phyloP scores from a whole-genome alignment of 2,329 filamentous ascomycete species.

The Ceratocystiopsis minuta region DNA sequence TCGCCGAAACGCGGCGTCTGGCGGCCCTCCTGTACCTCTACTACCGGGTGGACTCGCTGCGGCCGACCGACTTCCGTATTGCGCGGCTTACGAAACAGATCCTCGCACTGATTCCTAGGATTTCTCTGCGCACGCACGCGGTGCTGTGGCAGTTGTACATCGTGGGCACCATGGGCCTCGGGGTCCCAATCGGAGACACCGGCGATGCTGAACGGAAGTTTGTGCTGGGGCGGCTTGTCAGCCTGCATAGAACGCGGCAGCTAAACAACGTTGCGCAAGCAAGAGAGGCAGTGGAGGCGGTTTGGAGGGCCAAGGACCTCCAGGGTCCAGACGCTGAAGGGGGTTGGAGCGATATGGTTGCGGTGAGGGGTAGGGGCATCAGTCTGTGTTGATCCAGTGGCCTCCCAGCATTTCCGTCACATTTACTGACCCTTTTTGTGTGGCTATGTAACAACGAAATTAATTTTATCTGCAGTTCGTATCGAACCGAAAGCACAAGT shows the following conservation, averaged over 20 bases:
- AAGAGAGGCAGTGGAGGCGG: constrained; percentile 13
- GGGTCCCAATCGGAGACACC: constrained; percentile 10
- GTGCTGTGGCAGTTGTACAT: constrained; percentile 13
- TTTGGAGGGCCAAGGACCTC: constrained; percentile 16
- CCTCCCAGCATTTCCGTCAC: no score
- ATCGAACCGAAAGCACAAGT: no score
- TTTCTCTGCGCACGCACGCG: constrained; percentile 13
- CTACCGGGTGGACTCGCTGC: constrained; percentile 11
- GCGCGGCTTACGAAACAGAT: constrained; percentile 8
- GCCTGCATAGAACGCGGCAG: constrained; percentile 14
- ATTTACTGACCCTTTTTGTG: no score
- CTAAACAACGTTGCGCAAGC: constrained; percentile 16
- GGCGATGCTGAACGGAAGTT: constrained; percentile 10
- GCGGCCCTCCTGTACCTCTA: constrained; percentile 15
- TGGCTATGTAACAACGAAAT: no score
- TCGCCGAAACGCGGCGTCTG: constrained; percentile 13
- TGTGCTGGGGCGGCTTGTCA: constrained; percentile 11
- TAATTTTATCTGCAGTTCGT: no score
- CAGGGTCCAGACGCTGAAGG: background rate
- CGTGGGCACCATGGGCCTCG: constrained; percentile 14
- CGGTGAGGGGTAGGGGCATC: background rate
- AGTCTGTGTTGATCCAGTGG: no score
- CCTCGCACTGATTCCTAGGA: constrained; percentile 10
- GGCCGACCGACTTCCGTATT: constrained; percentile 12
- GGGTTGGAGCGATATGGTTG: constrained; percentile 1